phyloP scores from a whole-genome alignment of 1,284 basidiomycete species.

The Cutaneotrichosporon spelunceum region DNA sequence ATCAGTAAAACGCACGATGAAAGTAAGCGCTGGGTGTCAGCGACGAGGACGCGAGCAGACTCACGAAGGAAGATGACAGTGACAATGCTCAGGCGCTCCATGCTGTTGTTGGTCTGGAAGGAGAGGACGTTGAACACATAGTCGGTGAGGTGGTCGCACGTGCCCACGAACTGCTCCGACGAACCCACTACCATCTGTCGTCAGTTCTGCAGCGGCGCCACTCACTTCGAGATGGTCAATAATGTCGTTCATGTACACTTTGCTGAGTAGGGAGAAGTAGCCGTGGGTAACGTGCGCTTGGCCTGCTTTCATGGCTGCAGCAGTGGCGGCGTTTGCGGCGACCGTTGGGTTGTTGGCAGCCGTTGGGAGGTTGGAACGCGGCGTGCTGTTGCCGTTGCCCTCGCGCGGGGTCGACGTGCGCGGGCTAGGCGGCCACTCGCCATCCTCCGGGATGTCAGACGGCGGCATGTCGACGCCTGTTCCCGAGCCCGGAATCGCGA shows the following conservation, averaged over 20 bases:
- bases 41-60: constrained; percentile 20
- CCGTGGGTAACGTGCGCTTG: not conserved
- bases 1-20: constrained; percentile 22
- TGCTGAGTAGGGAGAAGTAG: constrained; percentile 40
- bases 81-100: constrained; percentile 51
- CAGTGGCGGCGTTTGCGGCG: constrained; percentile 2
- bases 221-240: constrained; percentile 49
- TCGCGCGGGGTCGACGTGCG: not conserved
- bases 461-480: not conserved
- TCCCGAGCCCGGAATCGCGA: not conserved
- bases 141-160: constrained; percentile 50
- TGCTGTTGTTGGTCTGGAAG: constrained; percentile 50
- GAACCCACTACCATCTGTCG: constrained; percentile 38
- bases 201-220: not conserved
- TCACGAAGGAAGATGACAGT: constrained; percentile 52
- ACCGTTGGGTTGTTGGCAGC: not conserved
- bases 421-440: not conserved
- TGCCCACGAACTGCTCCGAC: constrained; percentile 48
- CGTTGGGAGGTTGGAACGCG: not conserved
- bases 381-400: not conserved
- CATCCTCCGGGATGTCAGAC: not conserved
- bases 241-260: constrained; percentile 48
- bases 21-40: constrained; percentile 26
- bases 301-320: not conserved
- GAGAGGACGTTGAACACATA: constrained; percentile 51